Evolutionary conservation across 2,329 filamentous ascomycete species (phyloP).

Genomic region (Fusarium sp.): DNA sequence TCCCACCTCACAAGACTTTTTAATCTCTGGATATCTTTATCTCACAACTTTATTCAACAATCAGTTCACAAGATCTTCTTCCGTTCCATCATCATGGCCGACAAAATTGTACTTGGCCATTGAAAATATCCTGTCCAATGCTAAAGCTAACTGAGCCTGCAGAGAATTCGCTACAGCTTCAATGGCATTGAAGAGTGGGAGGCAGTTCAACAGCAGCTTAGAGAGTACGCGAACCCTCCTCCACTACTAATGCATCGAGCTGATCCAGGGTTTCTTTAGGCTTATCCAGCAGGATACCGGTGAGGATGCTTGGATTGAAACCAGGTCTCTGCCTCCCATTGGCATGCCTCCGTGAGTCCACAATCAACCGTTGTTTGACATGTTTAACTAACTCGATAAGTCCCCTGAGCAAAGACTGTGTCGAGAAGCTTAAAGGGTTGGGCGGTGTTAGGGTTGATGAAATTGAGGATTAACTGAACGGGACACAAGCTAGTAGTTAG

Average conservation of each 20-base stretch:
- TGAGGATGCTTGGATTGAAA: not conserved
- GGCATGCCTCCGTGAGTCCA: not conserved
- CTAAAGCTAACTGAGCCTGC: not conserved
- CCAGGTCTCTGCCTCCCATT: not conserved
- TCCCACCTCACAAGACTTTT: not conserved
- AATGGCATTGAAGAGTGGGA: not conserved
- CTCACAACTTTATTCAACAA: not conserved
- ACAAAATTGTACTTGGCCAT: not conserved
- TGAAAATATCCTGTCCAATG: accelerated
- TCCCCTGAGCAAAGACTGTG: not conserved
- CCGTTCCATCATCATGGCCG: not conserved
- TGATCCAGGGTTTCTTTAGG: accelerated
- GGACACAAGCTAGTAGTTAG: too few relatives aligned
- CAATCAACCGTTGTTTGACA: accelerated
- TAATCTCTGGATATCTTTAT: too few relatives aligned
- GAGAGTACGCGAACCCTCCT: accelerated
- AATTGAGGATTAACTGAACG: not conserved
- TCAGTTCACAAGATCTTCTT: accelerated
- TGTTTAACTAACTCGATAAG: not conserved
- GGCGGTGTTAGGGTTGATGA: not conserved
- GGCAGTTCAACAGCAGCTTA: not conserved
- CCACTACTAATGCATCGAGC: accelerated
- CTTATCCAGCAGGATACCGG: not conserved
- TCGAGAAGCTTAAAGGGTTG: not conserved
- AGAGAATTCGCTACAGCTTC: not conserved